Conservation (phyloP, 2,329 filamentous ascomycete species). For the Calonectria leucothoes region DNA sequence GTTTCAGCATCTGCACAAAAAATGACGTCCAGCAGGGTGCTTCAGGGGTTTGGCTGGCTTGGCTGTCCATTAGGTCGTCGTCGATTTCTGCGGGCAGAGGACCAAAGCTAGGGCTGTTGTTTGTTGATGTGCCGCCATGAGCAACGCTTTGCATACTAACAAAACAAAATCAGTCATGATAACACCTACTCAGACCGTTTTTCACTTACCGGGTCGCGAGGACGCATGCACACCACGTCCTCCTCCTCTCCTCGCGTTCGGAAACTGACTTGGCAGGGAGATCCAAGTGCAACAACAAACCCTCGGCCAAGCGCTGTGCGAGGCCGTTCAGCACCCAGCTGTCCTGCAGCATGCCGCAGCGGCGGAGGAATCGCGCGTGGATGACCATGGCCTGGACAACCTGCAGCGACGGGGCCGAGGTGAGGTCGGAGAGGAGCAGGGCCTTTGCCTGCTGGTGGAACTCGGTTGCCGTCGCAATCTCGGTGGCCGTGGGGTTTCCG, state of each 20-base stretch:
- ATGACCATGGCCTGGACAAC: conserved; percentile 41
- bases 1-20: conserved; percentile 34
- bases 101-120: conserved; percentile 25
- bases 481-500: conserved; percentile 14
- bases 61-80: conserved; percentile 37
- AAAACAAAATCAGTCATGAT: not conserved
- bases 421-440: conserved; percentile 37
- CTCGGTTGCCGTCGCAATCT: conserved; percentile 30
- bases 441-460: conserved; percentile 39
- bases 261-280: conserved; percentile 34
- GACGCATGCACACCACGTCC: conserved; percentile 41
- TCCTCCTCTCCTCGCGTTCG: conserved; percentile 37
- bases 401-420: conserved; percentile 32
- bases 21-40: conserved; percentile 36
- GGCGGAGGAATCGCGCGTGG: conserved; percentile 38
- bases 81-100: conserved; percentile 36
- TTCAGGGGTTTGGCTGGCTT: conserved; percentile 30
- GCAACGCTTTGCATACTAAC: conserved; percentile 34
- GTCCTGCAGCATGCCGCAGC: conserved; percentile 32
- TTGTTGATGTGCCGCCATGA: conserved; percentile 19
- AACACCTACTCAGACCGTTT: too few species aligned
- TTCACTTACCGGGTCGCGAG: conserved; percentile 30
- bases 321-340: conserved; percentile 40
- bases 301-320: conserved; percentile 39
- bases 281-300: conserved; percentile 37